A percentile compares a stretch with the other conserved stretches of the same genome.
Evolutionary conservation across 225 moss, liverwort and hornwort species (phyloP).

Genomic region (Marchantia polymorpha): DNA sequence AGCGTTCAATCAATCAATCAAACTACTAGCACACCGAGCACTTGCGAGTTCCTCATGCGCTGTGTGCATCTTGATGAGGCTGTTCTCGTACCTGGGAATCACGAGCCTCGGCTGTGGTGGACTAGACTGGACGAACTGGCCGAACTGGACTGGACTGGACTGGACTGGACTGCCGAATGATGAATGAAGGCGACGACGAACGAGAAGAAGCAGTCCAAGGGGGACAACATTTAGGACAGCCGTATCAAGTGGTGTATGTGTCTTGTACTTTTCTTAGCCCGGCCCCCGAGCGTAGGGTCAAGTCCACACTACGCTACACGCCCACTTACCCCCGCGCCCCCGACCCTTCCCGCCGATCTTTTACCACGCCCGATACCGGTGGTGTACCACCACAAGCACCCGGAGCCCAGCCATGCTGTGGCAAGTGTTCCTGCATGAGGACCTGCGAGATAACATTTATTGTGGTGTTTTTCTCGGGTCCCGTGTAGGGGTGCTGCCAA

Average conservation of each 20-base stretch:
- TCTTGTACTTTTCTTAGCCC: neutral
- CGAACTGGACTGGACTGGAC: neutral
- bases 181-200: neutral
- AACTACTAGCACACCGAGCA: neutral
- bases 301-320: no score
- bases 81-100: conserved; percentile 8
- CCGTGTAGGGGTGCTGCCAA: neutral
- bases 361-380: no score
- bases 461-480: neutral
- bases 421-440: neutral
- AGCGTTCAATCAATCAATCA: conserved; percentile 12
- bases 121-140: neutral
- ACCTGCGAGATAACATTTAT: neutral
- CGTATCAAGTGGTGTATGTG: neutral
- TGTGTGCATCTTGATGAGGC: conserved; percentile 10
- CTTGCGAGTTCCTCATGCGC: conserved; percentile 10
- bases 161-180: neutral
- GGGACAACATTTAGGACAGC: neutral
- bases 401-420: neutral
- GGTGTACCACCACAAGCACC: no score
- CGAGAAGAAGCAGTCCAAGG: neutral
- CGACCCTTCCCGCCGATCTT: no score
- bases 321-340: no score
- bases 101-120: neutral
- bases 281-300: neutral